Conservation (phyloP, 78 protist genomes). For the Dictyostelium brefeldianum region DNA sequence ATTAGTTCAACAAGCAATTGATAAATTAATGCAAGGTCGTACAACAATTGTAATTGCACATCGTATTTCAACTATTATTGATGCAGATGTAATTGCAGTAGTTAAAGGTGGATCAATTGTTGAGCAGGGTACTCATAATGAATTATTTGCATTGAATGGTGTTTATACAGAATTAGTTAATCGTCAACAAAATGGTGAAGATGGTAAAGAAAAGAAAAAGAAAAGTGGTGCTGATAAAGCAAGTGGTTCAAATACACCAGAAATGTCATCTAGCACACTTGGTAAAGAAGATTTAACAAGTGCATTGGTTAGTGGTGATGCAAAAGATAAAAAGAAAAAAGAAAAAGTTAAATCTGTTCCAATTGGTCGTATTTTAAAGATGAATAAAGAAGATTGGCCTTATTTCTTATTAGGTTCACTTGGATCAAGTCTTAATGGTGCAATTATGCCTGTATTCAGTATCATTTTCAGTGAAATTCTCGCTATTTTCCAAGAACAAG, state of each 20-base stretch:
- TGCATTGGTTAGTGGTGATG: neutral
- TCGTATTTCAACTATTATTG: slow-evolving; percentile 93
- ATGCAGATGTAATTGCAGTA: slow-evolving; percentile 91
- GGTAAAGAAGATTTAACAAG: neutral
- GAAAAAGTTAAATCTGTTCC: slow-evolving; percentile 19
- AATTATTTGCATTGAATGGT: slow-evolving; percentile 57
- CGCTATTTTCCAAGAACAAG: slow-evolving; percentile 34
- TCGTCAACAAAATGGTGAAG: slow-evolving; percentile 57
- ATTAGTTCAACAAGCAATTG: slow-evolving; percentile 93
- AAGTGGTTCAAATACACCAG: neutral
- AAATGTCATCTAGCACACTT: neutral
- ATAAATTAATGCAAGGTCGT: slow-evolving; percentile 75
- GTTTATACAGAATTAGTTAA: slow-evolving; percentile 66
- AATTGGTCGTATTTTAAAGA: slow-evolving; percentile 27
- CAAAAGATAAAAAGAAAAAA: slow-evolving; percentile 45
- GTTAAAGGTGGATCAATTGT: slow-evolving; percentile 78
- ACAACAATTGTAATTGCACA: slow-evolving; percentile 98
- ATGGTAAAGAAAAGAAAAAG: neutral
- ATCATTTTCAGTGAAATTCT: slow-evolving; percentile 70
- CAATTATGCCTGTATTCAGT: slow-evolving; percentile 76
- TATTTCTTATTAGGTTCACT: slow-evolving; percentile 26
- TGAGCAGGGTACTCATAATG: slow-evolving; percentile 85
- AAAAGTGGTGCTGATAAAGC: neutral
- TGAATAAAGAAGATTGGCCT: slow-evolving; percentile 62
- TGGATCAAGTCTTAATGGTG: slow-evolving; percentile 71